Conservation (phyloP, 2,329 filamentous ascomycete genomes). For the Colletotrichum theobromicola region DNA sequence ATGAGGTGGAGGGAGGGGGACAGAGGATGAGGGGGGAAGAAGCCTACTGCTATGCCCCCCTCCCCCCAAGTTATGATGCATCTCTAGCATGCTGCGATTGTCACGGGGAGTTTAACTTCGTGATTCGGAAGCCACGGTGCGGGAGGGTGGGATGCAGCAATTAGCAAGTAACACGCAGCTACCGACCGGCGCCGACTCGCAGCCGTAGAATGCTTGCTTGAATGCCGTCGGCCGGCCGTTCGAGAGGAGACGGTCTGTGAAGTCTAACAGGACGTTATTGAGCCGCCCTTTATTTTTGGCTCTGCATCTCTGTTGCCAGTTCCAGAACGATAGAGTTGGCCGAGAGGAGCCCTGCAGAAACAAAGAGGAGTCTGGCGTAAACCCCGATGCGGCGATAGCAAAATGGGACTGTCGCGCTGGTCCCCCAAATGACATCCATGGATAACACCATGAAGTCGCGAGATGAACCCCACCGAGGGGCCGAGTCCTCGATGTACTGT, state of each 20-base stretch:
- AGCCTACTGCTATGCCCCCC: not conserved
- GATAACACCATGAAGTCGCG: constrained; percentile 5
- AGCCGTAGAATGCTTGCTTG: not conserved
- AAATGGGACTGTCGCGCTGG: not conserved
- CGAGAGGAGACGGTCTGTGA: not conserved
- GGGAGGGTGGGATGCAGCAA: not conserved
- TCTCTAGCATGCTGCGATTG: not conserved
- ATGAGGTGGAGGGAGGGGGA: not conserved
- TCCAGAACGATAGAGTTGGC: not conserved
- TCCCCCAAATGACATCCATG: not conserved
- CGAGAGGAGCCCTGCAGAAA: no score
- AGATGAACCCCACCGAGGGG: constrained; percentile 14
- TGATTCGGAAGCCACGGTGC: not conserved
- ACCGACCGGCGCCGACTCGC: not conserved
- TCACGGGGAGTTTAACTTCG: not conserved
- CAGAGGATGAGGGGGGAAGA: not conserved
- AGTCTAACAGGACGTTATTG: not conserved
- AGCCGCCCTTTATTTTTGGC: no score
- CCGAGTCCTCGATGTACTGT: not conserved
- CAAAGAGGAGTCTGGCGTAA: not conserved
- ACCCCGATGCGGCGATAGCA: not conserved
- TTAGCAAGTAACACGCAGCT: no score
- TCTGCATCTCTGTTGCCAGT: not conserved
- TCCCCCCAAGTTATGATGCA: not conserved
- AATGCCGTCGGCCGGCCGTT: not conserved